phyloP scores from a whole-genome alignment of 2,329 filamentous ascomycete genomes.

The Knufia fluminis region DNA sequence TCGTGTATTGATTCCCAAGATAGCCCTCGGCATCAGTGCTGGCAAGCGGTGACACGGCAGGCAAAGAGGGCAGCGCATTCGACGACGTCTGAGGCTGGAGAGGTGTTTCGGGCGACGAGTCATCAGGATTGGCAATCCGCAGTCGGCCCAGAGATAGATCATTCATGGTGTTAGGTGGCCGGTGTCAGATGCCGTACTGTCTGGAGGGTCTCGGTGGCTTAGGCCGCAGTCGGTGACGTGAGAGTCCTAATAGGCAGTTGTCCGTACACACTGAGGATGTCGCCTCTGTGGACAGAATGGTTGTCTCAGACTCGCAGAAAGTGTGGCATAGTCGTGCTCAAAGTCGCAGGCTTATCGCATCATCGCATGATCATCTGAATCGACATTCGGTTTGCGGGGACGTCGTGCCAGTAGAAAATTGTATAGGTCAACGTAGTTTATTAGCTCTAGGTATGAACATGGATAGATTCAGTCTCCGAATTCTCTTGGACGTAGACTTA shows the following conservation, averaged over 20 bases:
- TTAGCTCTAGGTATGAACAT: no score
- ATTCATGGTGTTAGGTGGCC: conserved; percentile 12
- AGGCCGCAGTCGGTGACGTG: conserved; percentile 8
- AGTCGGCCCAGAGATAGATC: conserved; percentile 77
- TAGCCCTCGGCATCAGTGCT: conserved; percentile 16
- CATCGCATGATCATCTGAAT: not conserved
- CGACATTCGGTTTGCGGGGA: conserved; percentile 1
- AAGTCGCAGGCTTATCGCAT: not conserved
- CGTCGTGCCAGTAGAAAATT: conserved; percentile 1
- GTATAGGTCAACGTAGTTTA: not conserved
- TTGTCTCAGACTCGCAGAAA: conserved; percentile 1
- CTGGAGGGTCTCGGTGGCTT: conserved; percentile 3
- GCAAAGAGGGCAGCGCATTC: conserved; percentile 9
- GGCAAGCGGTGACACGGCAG: conserved; percentile 17
- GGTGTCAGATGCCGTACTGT: no score
- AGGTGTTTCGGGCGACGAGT: conserved; percentile 41
- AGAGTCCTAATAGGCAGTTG: not conserved
- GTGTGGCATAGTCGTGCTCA: not conserved
- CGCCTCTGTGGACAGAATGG: not conserved
- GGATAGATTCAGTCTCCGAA: not conserved
- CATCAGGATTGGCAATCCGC: conserved; percentile 93
- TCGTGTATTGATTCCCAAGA: conserved; percentile 10
- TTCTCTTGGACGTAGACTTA: not conserved
- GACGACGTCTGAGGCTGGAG: conserved; percentile 17
- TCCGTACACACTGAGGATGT: not conserved